A percentile compares a stretch with the other conserved stretches of the same genome.
phyloP scores from a whole-genome alignment of 169 alveolate genomes.

The Cryptosporidium tyzzeri region DNA sequence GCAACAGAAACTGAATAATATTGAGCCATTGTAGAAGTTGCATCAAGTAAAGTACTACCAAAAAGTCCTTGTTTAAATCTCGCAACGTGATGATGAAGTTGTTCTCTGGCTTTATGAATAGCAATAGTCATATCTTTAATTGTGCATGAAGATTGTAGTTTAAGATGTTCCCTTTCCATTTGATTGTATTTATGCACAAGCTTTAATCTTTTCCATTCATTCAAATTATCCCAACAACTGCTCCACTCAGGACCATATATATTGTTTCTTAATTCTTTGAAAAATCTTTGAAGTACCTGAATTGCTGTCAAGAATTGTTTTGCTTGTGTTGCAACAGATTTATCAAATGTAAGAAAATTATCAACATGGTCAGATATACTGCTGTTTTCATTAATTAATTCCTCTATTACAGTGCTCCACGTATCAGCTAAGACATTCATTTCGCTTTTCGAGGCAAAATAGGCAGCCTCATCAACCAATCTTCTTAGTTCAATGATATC shows the following conservation, averaged over 20 bases:
- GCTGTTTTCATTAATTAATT: slow-evolving; percentile 60
- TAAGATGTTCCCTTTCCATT: slow-evolving; percentile 46
- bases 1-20: slow-evolving; percentile 71
- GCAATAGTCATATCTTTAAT: slow-evolving; percentile 76
- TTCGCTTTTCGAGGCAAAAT: slow-evolving; percentile 45
- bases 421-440: slow-evolving; percentile 59
- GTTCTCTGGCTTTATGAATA: slow-evolving; percentile 74
- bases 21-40: slow-evolving; percentile 62
- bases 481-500: slow-evolving; percentile 54
- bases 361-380: slow-evolving; percentile 63
- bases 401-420: slow-evolving; percentile 72
- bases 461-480: slow-evolving; percentile 44
- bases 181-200: slow-evolving; percentile 25
- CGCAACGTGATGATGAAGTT: slow-evolving; percentile 55
- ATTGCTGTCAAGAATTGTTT: slow-evolving; percentile 60
- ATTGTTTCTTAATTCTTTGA: slow-evolving; percentile 53
- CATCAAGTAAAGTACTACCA: slow-evolving; percentile 60
- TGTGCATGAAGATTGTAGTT: slow-evolving; percentile 40
- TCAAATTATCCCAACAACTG: slow-evolving; percentile 60
- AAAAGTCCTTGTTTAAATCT: slow-evolving; percentile 58
- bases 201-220: slow-evolving; percentile 65
- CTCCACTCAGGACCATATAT: slow-evolving; percentile 72
- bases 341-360: slow-evolving; percentile 45
- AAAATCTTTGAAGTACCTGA: slow-evolving; percentile 61
- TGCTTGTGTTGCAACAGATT: slow-evolving; percentile 59